Evolutionary conservation across 352 stramenopile species (phyloP).

Genomic region (Pythium aphanidermatum): DNA sequence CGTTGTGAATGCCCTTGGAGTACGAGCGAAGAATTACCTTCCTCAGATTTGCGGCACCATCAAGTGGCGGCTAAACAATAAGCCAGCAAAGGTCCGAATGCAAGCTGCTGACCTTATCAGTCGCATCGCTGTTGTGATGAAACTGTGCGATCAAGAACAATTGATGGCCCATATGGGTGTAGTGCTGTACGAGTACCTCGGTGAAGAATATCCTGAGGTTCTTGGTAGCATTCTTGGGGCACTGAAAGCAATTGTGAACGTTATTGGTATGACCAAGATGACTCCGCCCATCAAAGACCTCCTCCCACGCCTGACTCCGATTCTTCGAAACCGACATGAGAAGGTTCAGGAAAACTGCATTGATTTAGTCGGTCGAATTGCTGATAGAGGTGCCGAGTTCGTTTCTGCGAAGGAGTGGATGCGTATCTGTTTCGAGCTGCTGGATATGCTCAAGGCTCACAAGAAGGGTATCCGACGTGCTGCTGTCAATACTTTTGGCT

Average conservation of each 20-base stretch:
- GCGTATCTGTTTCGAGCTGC: conserved; percentile 99
- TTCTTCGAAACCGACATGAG: conserved; percentile 98
- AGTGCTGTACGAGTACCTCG: conserved; percentile 99
- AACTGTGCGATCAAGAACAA: conserved; percentile 97
- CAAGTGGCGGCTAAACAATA: conserved; percentile 99
- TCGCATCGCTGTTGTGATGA: conserved; percentile 98
- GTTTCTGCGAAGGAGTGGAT: conserved; percentile 99
- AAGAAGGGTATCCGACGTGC: conserved; percentile 98
- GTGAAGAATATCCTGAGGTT: conserved; percentile 99
- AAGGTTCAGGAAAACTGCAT: conserved; percentile 99
- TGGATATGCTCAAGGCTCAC: conserved; percentile 99
- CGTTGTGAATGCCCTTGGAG: conserved; percentile 96
- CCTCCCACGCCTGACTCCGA: conserved; percentile 97
- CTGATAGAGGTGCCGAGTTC: conserved; percentile 96
- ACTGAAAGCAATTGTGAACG: conserved; percentile 98
- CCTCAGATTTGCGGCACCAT: conserved; percentile 98
- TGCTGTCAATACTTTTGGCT: conserved; percentile 99
- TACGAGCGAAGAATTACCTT: conserved; percentile 97
- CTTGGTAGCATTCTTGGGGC: conserved; percentile 97
- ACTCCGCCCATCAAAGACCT: conserved; percentile 98
- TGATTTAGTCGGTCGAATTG: conserved; percentile 97
- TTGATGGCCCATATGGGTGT: conserved; percentile 98
- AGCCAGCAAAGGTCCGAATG: conserved; percentile 97
- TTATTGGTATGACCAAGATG: conserved; percentile 99
- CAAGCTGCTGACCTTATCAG: conserved; percentile 98